Percentiles rank a stretch among this genome's conserved stretches.
Conservation (phyloP, 2,329 filamentous ascomycete species). For the Scedosporium dehoogii region DNA sequence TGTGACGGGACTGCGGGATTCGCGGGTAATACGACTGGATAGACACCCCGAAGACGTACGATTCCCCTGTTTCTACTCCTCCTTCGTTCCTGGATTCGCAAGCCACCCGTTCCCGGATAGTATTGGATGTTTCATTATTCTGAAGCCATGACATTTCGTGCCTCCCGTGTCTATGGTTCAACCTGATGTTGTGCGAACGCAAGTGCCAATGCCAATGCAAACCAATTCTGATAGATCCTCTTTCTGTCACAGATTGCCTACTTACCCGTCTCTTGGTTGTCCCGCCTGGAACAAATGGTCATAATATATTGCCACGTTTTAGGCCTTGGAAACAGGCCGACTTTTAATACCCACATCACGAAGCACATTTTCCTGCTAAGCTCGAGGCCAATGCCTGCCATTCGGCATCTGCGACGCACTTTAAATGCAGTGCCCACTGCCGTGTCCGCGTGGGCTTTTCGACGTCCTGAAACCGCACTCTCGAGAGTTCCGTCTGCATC, state of each 20-base stretch:
- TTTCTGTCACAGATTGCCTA: neutral
- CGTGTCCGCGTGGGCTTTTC: neutral
- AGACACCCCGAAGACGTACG: neutral
- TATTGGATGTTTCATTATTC: neutral
- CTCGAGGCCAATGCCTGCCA: neutral
- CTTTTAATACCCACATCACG: no score
- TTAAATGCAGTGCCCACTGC: neutral
- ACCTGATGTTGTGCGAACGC: conserved; percentile 4
- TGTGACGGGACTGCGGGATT: neutral
- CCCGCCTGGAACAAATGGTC: neutral
- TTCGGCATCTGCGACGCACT: neutral
- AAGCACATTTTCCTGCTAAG: neutral
- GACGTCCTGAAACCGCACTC: neutral
- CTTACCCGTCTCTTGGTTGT: neutral
- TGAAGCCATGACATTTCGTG: conserved; percentile 5
- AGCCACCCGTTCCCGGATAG: neutral
- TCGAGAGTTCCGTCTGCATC: neutral
- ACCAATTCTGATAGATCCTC: no score
- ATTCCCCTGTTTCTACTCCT: neutral
- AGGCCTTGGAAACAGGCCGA: neutral
- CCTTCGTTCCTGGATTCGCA: neutral
- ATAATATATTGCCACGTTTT: neutral
- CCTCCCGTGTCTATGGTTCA: conserved; percentile 9
- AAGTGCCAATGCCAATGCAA: no score
- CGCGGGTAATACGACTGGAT: neutral